phyloP scores from a whole-genome alignment of 176 grass and related monocot genomes.

The Lolium multiflorum region DNA sequence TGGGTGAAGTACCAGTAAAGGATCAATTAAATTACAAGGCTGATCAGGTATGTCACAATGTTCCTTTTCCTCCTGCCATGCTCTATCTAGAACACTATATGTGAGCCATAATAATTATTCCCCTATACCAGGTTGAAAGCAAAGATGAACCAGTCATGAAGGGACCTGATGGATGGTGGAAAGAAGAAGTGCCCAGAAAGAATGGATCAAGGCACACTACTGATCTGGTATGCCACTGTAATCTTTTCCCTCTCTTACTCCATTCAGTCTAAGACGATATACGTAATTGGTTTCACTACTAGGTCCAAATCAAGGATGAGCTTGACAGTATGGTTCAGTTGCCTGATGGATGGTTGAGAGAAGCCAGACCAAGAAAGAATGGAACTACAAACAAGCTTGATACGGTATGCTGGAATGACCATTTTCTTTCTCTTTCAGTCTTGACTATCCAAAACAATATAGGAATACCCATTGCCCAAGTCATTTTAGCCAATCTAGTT shows the following conservation, averaged over 20 bases:
- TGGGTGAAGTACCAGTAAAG: slow-evolving; percentile 52
- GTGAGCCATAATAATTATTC: background rate
- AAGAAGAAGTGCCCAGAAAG: slow-evolving; percentile 33
- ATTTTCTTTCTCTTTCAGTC: background rate
- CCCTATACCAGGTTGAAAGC: slow-evolving; percentile 16
- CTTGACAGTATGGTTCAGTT: slow-evolving; percentile 31
- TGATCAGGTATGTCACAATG: slow-evolving; percentile 43
- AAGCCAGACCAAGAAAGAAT: slow-evolving; percentile 52
- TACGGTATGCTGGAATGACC: slow-evolving; percentile 41
- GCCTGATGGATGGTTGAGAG: slow-evolving; percentile 57
- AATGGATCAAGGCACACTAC: background rate
- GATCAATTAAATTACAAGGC: slow-evolving; percentile 7
- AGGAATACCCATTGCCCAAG: slow-evolving; percentile 17
- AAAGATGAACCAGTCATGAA: slow-evolving; percentile 34
- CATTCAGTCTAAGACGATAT: slow-evolving; percentile 13
- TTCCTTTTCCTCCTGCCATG: background rate
- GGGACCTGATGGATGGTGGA: slow-evolving; percentile 49
- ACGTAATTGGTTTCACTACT: slow-evolving; percentile 36
- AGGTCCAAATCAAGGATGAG: slow-evolving; percentile 45
- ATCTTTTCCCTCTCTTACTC: slow-evolving; percentile 6
- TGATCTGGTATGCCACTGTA: slow-evolving; percentile 29
- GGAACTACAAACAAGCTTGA: slow-evolving; percentile 32
- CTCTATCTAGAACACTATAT: slow-evolving; percentile 2
- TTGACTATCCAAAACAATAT: slow-evolving; percentile 7
- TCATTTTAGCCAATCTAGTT: slow-evolving; percentile 11